These are phyloP conservation scores for Malassezia sympodialis DNA, from an alignment of 1,284 basidiomycete genomes.

Conservation along the genomic window DNA sequence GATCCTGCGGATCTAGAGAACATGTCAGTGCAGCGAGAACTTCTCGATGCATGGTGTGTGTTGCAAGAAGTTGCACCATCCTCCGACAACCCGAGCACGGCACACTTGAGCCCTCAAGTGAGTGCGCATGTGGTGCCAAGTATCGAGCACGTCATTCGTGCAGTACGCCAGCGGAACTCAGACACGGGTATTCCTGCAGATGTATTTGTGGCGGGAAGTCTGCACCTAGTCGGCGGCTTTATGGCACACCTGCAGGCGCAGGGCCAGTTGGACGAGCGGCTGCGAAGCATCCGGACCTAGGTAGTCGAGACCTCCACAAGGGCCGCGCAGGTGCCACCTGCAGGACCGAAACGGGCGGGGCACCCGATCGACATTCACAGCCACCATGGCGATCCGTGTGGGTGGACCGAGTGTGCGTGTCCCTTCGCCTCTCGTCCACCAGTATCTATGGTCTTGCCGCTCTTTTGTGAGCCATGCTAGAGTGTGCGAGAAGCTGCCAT, in stretches of 20 bases:
- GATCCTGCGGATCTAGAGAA: constrained; percentile 32
- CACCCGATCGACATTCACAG: not conserved
- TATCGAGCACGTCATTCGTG: constrained; percentile 65
- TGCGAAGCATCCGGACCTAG: constrained; percentile 5
- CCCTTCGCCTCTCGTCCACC: not conserved
- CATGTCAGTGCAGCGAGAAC: constrained; percentile 35
- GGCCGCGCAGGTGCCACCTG: not conserved
- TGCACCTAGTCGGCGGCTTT: constrained; percentile 87
- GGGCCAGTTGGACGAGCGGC: constrained; percentile 30
- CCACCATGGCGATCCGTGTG: not conserved
- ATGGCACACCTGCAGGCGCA: constrained; percentile 54
- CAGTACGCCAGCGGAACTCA: constrained; percentile 49
- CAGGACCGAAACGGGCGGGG: not conserved
- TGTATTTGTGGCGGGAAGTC: constrained; percentile 77
- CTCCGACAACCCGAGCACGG: not conserved
- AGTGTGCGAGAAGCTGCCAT: not conserved
- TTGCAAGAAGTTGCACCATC: constrained; percentile 13
- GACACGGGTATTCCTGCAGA: constrained; percentile 52
- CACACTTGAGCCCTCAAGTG: not conserved
- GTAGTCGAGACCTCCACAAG: not conserved
- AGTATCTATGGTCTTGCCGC: not conserved
- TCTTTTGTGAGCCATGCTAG: not conserved
- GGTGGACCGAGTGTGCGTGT: not conserved
- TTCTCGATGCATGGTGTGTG: constrained; percentile 27
- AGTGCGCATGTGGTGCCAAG: constrained; percentile 65